Percentiles rank a stretch among this genome's conserved stretches.
Evolutionary conservation across 2,329 filamentous ascomycete species (phyloP).

Genomic region (Epicoccum sorghinum): DNA sequence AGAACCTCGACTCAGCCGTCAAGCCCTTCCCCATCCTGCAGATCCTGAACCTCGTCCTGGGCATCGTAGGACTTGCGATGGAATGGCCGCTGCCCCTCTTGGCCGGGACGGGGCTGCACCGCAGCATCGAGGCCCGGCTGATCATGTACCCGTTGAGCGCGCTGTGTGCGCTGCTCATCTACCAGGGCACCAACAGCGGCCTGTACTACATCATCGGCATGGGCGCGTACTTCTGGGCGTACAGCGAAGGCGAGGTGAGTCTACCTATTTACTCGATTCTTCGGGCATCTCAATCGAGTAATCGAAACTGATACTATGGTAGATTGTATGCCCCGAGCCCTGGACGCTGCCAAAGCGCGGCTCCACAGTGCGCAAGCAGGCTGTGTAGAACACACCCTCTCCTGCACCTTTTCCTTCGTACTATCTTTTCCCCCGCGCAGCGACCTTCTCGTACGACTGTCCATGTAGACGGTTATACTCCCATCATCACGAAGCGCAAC

Average conservation of each 20-base stretch:
- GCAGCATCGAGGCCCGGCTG: constrained; percentile 85
- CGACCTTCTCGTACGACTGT: constrained; percentile 7
- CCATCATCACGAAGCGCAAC: constrained; percentile 9
- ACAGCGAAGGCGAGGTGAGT: constrained; percentile 93
- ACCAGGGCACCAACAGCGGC: constrained; percentile 90
- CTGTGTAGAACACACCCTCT: constrained; percentile 17
- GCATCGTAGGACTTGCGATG: constrained; percentile 77
- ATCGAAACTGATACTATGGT: constrained; percentile 17
- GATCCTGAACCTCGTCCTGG: constrained; percentile 85
- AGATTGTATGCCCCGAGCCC: constrained; percentile 57
- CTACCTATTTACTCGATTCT: not conserved
- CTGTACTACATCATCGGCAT: constrained; percentile 90
- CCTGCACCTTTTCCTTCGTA: not conserved
- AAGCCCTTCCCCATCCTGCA: constrained; percentile 89
- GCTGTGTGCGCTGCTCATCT: constrained; percentile 77
- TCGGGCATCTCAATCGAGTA: not conserved
- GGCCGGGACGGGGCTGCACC: constrained; percentile 79
- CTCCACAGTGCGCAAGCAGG: constrained; percentile 30
- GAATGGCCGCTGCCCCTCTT: constrained; percentile 85
- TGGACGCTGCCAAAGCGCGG: constrained; percentile 58
- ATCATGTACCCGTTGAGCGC: constrained; percentile 80
- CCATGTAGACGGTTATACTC: constrained; percentile 3
- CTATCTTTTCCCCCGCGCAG: constrained; percentile 4
- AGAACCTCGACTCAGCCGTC: constrained; percentile 83
- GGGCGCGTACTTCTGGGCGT: constrained; percentile 93